phyloP scores from a whole-genome alignment of 441 rosid genomes.

The Euphorbia schlechtendalii region DNA sequence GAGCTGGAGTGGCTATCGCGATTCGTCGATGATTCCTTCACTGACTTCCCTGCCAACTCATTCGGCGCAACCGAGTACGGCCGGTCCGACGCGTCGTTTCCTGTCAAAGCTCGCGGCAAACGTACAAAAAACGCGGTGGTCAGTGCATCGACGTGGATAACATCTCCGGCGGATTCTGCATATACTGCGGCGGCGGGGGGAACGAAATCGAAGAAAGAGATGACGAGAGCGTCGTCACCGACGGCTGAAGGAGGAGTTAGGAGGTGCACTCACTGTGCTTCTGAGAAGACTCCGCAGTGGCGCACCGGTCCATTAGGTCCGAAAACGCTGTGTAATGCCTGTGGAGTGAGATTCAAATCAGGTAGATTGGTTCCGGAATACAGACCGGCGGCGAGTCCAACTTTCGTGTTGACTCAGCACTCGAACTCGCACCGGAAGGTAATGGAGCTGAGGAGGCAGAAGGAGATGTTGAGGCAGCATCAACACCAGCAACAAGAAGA shows the following conservation, averaged over 20 bases:
- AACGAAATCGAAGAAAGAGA: constrained; percentile 23
- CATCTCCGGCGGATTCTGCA: constrained; percentile 26
- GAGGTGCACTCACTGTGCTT: constrained; percentile 70
- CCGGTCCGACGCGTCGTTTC: constrained; percentile 30
- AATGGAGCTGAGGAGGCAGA: constrained; percentile 78
- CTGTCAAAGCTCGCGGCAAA: constrained; percentile 37
- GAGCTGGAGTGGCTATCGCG: constrained; percentile 97
- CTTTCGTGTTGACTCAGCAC: constrained; percentile 68
- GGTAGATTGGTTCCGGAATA: constrained; percentile 87
- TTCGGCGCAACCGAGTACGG: neutral
- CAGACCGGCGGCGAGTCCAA: constrained; percentile 87
- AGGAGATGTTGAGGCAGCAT: constrained; percentile 41
- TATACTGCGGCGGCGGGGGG: constrained; percentile 34
- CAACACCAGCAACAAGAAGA: constrained; percentile 26
- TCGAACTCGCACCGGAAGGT: constrained; percentile 92
- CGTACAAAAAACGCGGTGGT: constrained; percentile 35
- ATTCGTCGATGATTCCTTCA: constrained; percentile 85
- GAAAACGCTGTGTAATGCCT: constrained; percentile 81
- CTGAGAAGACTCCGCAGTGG: constrained; percentile 98
- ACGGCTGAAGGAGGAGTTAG: constrained; percentile 38
- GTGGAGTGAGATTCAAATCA: constrained; percentile 86
- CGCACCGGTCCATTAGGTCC: constrained; percentile 93
- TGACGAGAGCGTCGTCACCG: constrained; percentile 14
- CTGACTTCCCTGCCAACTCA: constrained; percentile 42
- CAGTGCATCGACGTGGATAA: constrained; percentile 25